Base-by-base conservation (phyloP, 495 filamentous ascomycete genomes). In the Rhypophila decipiens region DNA sequence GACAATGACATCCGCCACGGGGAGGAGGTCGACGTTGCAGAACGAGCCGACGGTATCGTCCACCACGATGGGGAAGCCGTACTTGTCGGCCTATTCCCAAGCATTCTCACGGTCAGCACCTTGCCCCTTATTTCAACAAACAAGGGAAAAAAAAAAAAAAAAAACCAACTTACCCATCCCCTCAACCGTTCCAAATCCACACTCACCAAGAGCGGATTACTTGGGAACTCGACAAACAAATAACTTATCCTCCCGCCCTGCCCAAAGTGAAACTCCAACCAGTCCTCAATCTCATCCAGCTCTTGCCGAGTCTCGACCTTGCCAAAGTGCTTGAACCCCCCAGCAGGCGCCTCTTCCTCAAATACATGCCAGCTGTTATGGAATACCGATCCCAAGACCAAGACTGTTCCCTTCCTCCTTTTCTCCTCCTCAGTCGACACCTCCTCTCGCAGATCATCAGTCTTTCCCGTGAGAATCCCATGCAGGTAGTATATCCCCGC, bases 11-110 rank as follows among this genome's bases (percentile, higher is more conserved):
- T 80, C 76, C 0, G 64, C 68, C 0, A 55, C 55, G 12, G 56
- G 49, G 19, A 67, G 42, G 17, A 74, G 53, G 47, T 76, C 68
- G 19, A 76, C 54, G 46, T 80, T 80, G 49, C 61, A 65, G n/a
- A 70, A 72, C 4, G 64, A 72, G 2, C 65, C 72, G 21, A 75
- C 53, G 0, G 74, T 78, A 10, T 79, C 75, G 55, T 79, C 76
- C 9, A 67, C 50, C 1, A 76, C 66, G 1, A 76, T 35, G 23
- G 68, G 46, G 55, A 78, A 71, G n/a, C 51, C 53, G 52, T 72
- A 67, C 42, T 68, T 62, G 37, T 72, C 58, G 1, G 75, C 63
- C 63, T 66, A 29, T 35, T 17, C n/a, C 13, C 5, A 22, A 5
- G 5, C 15, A 42, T 7, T 21, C 29, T n/a, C 18, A 2, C 1